A percentile compares a stretch with the other conserved stretches of the same genome.
Conservation (phyloP, 2,329 filamentous ascomycete genomes). For the Phaeosphaeriaceae sp. region DNA sequence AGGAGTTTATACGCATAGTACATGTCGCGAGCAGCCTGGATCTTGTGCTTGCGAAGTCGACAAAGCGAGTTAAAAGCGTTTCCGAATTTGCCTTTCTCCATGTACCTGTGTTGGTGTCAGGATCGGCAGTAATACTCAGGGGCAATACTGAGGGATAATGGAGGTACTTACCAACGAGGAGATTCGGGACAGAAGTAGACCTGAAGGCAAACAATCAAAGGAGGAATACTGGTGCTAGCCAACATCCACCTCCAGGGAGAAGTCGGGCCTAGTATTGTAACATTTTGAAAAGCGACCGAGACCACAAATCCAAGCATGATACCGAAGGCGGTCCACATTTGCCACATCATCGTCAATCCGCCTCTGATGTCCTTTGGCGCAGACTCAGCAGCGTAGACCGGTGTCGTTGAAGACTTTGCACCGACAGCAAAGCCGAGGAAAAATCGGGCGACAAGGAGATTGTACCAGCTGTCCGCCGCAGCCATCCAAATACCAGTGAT, state of each 20-base stretch:
- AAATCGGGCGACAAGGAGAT: slow-evolving; percentile 40
- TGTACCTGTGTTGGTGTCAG: slow-evolving; percentile 25
- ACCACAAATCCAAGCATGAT: slow-evolving; percentile 45
- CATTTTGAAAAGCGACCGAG: slow-evolving; percentile 37
- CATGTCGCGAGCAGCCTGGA: slow-evolving; percentile 63
- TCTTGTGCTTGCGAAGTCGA: slow-evolving; percentile 60
- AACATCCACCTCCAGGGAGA: slow-evolving; percentile 44
- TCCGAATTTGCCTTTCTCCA: slow-evolving; percentile 44
- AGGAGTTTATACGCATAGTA: slow-evolving; percentile 56
- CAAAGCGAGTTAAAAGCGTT: slow-evolving; percentile 48
- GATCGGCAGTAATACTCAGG: neutral
- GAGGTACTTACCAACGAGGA: slow-evolving; percentile 31
- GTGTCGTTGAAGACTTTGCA: slow-evolving; percentile 49
- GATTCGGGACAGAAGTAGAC: slow-evolving; percentile 41
- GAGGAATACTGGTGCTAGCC: slow-evolving; percentile 39
- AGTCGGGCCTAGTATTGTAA: slow-evolving; percentile 29
- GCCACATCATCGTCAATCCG: slow-evolving; percentile 60
- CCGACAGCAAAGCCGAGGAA: slow-evolving; percentile 43
- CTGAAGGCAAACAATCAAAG: slow-evolving; percentile 38
- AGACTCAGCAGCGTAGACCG: slow-evolving; percentile 57
- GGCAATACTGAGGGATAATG: neutral
- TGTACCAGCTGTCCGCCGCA: slow-evolving; percentile 38
- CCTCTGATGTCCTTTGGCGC: slow-evolving; percentile 57
- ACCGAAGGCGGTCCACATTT: slow-evolving; percentile 51
- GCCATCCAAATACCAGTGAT: slow-evolving; percentile 43